Base-by-base conservation (phyloP, 1,284 basidiomycete species). In the Gomphus bonarii region DNA sequence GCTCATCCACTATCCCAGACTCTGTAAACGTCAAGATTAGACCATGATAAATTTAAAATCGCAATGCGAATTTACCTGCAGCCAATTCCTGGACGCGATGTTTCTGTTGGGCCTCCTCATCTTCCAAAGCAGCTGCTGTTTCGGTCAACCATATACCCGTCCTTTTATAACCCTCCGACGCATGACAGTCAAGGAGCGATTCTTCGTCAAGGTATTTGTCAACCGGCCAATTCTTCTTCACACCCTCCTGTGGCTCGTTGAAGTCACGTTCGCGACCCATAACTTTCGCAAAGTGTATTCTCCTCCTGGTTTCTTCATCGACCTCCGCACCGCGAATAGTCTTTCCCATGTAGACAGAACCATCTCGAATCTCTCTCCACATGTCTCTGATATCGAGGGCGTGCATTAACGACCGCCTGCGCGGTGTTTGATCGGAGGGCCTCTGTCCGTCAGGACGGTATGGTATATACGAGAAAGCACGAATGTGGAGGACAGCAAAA, bases 401-500 rank as follows among this genome's bases (percentile, higher is more conserved):
- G 63, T 87, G 80, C 0, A 70, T 70, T n/a, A 86, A 72, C 2
- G 83, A 75, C 33, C 72, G 73, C 61, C 77, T 67, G 22, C 79
- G 77, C 11, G 77, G 71, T 6, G 80, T 84, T 20, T 68, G 70
- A 38, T 66, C 60, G 25, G 28, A 38, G 22, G 55, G 20, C 28
- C 14, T 31, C 11, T 54, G 31, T 33, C 50, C 30, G 10, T 44
- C 18, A 11, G 54, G 65, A 65, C 31, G 61, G 59, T 57, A 47
- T 67, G 63, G 60, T 20, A 68, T 68, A 68, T 90, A 90, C 12
- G 80, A 79, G 72, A 89, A 91, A 1, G 86, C 86, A 50, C 77
- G 76, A 69, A 91, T 74, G 67, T 91, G 88, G 6, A 89, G 66
- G 54, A 88, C 78, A 2, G 80, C 83, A 63, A 88, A 85, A 30